phyloP scores from a whole-genome alignment of 2,329 filamentous ascomycete species.

The Aspergillus niger region DNA sequence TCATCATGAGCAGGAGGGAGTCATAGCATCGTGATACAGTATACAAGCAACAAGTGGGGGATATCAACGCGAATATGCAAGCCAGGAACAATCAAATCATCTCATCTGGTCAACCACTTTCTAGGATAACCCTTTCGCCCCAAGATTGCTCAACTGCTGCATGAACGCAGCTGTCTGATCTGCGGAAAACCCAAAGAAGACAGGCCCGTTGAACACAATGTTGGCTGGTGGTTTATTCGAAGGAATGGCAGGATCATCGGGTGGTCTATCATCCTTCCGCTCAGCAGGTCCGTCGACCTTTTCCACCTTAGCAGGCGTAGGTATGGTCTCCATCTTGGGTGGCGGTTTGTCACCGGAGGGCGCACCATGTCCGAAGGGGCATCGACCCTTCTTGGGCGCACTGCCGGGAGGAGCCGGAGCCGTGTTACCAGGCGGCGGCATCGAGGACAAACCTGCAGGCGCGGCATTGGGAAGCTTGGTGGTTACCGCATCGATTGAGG shows the following conservation, averaged over 20 bases:
- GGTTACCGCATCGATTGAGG: conserved; percentile 14
- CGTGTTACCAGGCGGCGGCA: conserved; percentile 14
- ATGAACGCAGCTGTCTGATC: conserved; percentile 79
- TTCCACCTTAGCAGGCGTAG: conserved; percentile 17
- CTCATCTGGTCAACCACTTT: conserved; percentile 27
- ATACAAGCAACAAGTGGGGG: background rate
- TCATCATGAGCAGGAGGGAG: background rate
- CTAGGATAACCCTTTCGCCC: conserved; percentile 23
- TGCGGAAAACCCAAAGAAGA: conserved; percentile 88
- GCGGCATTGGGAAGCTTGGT: conserved; percentile 21
- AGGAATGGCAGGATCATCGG: conserved; percentile 7
- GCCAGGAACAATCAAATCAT: background rate
- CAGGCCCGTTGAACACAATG: conserved; percentile 88
- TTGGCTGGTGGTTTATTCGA: conserved; percentile 51
- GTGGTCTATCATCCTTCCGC: conserved; percentile 8
- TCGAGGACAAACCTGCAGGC: conserved; percentile 17
- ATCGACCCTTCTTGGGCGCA: conserved; percentile 31
- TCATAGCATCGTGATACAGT: background rate
- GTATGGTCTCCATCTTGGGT: conserved; percentile 19
- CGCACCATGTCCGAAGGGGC: conserved; percentile 38
- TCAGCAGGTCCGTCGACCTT: conserved; percentile 9
- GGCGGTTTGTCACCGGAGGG: conserved; percentile 18
- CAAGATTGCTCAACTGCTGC: conserved; percentile 53
- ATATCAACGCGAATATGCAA: background rate
- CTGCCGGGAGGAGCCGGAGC: conserved; percentile 5